Conservation (phyloP, 1,139 yeast species). For the Scheffersomyces parashehatae region DNA sequence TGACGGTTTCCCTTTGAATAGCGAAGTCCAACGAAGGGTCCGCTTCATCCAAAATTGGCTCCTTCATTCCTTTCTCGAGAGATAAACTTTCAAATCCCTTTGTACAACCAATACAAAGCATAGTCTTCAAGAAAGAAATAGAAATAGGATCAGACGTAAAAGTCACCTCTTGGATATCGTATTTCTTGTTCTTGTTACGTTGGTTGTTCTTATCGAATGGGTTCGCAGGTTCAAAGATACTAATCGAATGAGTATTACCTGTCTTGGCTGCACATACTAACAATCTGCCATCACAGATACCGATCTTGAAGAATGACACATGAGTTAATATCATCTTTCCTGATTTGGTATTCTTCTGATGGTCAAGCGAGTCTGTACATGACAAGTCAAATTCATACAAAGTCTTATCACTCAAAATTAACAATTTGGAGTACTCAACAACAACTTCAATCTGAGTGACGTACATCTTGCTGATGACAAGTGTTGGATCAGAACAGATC, state of each 20-base stretch:
- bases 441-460: slow-evolving; percentile 89
- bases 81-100: slow-evolving; percentile 94
- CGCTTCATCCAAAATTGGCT: slow-evolving; percentile 86
- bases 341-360: slow-evolving; percentile 66
- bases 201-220: slow-evolving; percentile 59
- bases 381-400: slow-evolving; percentile 78
- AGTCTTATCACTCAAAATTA: slow-evolving; percentile 81
- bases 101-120: slow-evolving; percentile 91
- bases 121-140: slow-evolving; percentile 84
- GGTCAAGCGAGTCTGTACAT: slow-evolving; percentile 68
- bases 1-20: slow-evolving; percentile 74
- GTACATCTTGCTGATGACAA: slow-evolving; percentile 72
- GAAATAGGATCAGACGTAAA: slow-evolving; percentile 90
- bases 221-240: slow-evolving; percentile 78
- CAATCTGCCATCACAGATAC: slow-evolving; percentile 86
- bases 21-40: slow-evolving; percentile 96
- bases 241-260: slow-evolving; percentile 70
- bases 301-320: slow-evolving; percentile 87
- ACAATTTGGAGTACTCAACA: slow-evolving; percentile 84
- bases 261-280: slow-evolving; percentile 88
- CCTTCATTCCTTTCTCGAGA: slow-evolving; percentile 74
- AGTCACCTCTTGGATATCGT: slow-evolving; percentile 71
- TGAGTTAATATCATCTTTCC: slow-evolving; percentile 82
- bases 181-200: slow-evolving; percentile 62
- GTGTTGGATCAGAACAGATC: slow-evolving; percentile 71